Base-by-base conservation (phyloP, 345 rosid species). In the Euphorbia pulcherrima region DNA sequence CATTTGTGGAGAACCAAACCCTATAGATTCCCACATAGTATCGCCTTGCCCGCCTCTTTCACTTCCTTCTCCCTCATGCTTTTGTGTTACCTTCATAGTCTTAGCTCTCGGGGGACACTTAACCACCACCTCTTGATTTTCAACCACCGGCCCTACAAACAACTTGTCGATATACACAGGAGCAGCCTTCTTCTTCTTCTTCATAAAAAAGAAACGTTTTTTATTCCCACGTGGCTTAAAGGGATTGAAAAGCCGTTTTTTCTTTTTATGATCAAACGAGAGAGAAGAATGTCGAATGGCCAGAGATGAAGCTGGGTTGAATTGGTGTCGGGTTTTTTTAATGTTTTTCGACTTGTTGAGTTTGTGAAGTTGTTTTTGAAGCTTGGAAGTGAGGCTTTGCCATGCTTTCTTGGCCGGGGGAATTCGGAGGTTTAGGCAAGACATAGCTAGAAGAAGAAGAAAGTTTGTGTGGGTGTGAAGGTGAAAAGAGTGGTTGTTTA, bases 341-440 rank as follows among this genome's bases (percentile, higher is more conserved):
- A 70, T 64, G 12, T 83, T 48, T 70, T 66, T 85, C 75, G 85
- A 71, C 16, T 71, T 69, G 27, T 64, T 77, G 53, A 83, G 79
- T 60, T 80, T 87, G 37, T 30, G 83, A 16, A 87, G 84, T 47
- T 75, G 83, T 65, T 30, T 72, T 56, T 81, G 80, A 9, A 88
- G 64, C 37, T 87, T 89, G 72, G 81, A 71, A 47, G 92, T 76
- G 80, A 92, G 77, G 67, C 80, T 74, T 77, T 84, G 85, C 96
- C 94, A 92, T 66, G 85, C 88, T 72, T 83, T 85, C 77, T 80
- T 85, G 81, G 90, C 82, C 0, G 86, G 87, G 6, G 81, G 80
- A 61, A 88, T 70, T 80, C 79, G 66, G 46, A 83, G 64, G 24
- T 73, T 85, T 52, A 87, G 65, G 75, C 84, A 89, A 74, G 91